These are phyloP conservation scores for Prunus campanulata DNA, from an alignment of 306 rosid species.

Conservation along the genomic window DNA sequence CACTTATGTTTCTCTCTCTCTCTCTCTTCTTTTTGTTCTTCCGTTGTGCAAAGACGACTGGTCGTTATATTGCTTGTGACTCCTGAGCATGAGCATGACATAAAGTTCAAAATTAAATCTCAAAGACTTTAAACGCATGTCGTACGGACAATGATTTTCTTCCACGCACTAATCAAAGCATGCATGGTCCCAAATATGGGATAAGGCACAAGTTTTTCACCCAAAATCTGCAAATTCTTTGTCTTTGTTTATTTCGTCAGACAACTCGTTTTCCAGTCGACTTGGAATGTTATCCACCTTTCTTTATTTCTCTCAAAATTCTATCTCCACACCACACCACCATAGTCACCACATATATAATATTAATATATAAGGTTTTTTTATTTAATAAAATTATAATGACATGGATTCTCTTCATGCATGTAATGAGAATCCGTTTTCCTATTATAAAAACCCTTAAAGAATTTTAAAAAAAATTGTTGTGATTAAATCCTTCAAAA, in stretches of 20 bases:
- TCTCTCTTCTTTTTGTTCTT: neutral
- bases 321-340: neutral
- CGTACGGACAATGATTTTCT: neutral
- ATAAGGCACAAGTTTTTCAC: constrained; percentile 15
- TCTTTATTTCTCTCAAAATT: neutral
- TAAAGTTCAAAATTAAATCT: neutral
- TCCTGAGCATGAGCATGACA: constrained; percentile 2
- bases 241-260: neutral
- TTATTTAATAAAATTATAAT: too few species aligned
- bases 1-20: too few species aligned
- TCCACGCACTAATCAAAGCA: neutral
- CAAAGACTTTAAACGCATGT: neutral
- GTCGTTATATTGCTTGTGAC: neutral
- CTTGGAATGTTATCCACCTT: neutral
- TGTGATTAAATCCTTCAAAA: too few species aligned
- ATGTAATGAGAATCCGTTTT: neutral
- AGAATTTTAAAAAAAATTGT: too few species aligned
- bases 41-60: neutral
- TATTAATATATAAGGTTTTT: too few species aligned
- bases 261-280: constrained; percentile 1
- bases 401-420: neutral
- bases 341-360: neutral
- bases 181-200: neutral
- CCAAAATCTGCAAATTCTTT: neutral
- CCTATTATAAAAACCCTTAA: too few species aligned